Evolutionary conservation across 2,329 filamentous ascomycete species (phyloP), one percentile per base, ranked within the genome.

Genomic region (Beauveria scarabaeidicola): DNA sequence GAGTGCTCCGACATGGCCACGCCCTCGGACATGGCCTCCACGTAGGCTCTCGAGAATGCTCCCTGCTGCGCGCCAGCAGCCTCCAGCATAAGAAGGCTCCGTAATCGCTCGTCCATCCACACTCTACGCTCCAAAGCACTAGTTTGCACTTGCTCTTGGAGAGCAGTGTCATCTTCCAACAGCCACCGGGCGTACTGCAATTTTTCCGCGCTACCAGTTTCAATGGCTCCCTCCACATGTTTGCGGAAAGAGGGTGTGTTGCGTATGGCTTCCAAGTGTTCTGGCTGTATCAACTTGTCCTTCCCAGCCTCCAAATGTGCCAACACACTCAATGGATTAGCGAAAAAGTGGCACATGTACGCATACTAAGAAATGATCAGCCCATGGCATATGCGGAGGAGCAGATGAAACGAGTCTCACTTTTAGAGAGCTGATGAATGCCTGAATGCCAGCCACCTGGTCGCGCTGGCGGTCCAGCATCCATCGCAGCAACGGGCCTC

Each of bases 341-440:
- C 88, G 66, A 90, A 93, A 68, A 90, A 93, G 69, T 91, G 88
- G 60, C 87, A 90, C 89, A 95, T 92, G 68, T 91, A 91, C 1
- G 87, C 84, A 72, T 93, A 94, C 82, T 90, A 69, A 15, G 19
- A 62, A 40, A 27, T 15, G 17, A 36, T 41, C 27, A 51, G 38
- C 23, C 13, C 5, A 29, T 51, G 41, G 15, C 40, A 29, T 53
- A 11, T 17, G 11, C 38, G 17, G 17, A 21, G 13, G 3, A 32
- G 55, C 38, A 38, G 21, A 11, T 43, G 8, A 36, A 3, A 8
- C 2, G 13, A 25, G 50, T 40, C 50, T 59, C 19, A 86, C 86
- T 77, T 89, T 88, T 2, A 91, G 67, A 11, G 87, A 85, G 68
- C 83, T 83, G 52, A 87, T 78, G 68, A 93, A 89, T 9, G 83